Percentiles rank a stretch among this genome's conserved stretches.
These are phyloP conservation scores for Paracorniculantispora psalliotae DNA, from an alignment of 2,329 filamentous ascomycete genomes.

Conservation along the genomic window DNA sequence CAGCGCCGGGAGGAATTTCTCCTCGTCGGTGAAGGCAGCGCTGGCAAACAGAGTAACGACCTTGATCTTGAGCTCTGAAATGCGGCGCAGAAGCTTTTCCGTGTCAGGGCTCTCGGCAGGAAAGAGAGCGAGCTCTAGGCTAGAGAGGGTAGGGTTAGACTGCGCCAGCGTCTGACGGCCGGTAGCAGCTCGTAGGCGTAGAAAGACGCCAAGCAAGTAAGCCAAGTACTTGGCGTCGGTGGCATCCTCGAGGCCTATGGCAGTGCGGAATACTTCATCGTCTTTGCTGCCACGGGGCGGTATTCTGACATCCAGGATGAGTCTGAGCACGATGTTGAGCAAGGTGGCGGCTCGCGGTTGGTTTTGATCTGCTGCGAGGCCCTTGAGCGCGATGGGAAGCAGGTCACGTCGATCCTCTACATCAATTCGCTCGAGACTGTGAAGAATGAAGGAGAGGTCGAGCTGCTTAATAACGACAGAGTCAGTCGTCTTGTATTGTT, in stretches of 20 bases:
- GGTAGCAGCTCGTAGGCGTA: constrained; percentile 39
- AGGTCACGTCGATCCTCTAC: constrained; percentile 62
- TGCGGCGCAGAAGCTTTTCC: constrained; percentile 48
- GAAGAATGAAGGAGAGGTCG: constrained; percentile 83
- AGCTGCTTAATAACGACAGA: constrained; percentile 78
- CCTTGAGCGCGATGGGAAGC: constrained; percentile 49
- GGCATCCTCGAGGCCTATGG: constrained; percentile 59
- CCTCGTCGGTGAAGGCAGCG: constrained; percentile 76
- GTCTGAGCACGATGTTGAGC: constrained; percentile 76
- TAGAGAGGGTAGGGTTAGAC: constrained; percentile 30
- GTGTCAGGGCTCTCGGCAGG: constrained; percentile 46
- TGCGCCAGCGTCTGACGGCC: constrained; percentile 27
- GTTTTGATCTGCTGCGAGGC: constrained; percentile 28
- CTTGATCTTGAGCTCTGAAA: constrained; percentile 47
- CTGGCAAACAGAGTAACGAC: constrained; percentile 71
- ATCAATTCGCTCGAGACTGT: constrained; percentile 56
- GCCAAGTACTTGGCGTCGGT: constrained; percentile 72
- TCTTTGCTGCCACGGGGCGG: constrained; percentile 75
- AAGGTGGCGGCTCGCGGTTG: constrained; percentile 47
- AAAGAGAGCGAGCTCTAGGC: constrained; percentile 27
- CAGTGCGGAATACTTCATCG: constrained; percentile 61
- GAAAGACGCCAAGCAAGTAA: constrained; percentile 68
- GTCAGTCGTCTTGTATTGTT: constrained; percentile 78
- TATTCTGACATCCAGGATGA: constrained; percentile 66
- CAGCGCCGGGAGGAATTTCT: constrained; percentile 78